Base-by-base conservation (phyloP, 139 green algal genomes). In the Chlamydomonas sp. region DNA sequence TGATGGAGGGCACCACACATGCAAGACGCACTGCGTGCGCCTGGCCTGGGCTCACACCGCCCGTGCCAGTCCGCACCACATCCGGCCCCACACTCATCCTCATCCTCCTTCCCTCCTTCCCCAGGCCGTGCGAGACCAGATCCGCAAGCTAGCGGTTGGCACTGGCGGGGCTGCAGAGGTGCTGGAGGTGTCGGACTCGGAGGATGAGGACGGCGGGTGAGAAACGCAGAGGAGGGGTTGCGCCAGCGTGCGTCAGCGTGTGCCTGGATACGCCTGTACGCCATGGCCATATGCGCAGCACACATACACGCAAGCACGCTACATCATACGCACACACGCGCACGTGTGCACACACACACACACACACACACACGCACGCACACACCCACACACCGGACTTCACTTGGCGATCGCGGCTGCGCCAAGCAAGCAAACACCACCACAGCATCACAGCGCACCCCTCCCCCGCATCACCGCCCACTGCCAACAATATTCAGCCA, bases 91-190 rank as follows among this genome's bases (percentile, higher is more conserved):
- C n/a, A n/a, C n/a, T n/a, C n/a, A n/a, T n/a, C n/a, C 24, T 28
- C 57, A 16, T 33, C 24, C 26, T 20, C 26, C 10, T 22, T 65
- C 57, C 10, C 57, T 26, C 33, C 13, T 35, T 64, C 29, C 63
- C 35, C 78, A 87, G 82, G 79, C 79, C 5, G 81, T 89, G 24
- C 60, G 80, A 5, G 81, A 87, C 22, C 77, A 89, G 73, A 85
- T 89, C 58, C 61, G 81, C 1, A 86, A 86, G 75, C 71, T 85
- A 47, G 78, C 79, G 24, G 79, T 84, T 28, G 60, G 60, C 34
- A 26, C 31, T 26, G 22, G 31, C 22, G 34, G 31, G 26, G 34
- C 60, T 13, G 48, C 31, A 68, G 22, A 47, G 24, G 34, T 82
- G 36, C 79, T 85, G 24, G 71, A 77, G 33, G 81, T 88, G 59